These are phyloP conservation scores for Hansenula lynferdii DNA, from an alignment of 1,139 yeast species.

Conservation along the genomic window DNA sequence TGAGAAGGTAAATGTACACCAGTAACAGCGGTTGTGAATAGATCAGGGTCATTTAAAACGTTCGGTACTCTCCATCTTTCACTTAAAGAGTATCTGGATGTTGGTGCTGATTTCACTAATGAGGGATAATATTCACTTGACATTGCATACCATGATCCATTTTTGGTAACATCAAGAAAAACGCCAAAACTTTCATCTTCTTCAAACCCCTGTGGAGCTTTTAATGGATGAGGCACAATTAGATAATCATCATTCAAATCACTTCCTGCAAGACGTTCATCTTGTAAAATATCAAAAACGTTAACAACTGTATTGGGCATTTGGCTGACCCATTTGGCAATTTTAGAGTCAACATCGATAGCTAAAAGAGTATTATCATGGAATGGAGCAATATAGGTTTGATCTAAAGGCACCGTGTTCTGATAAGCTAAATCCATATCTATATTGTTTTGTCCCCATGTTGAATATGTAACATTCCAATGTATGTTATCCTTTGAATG, in stretches of 20 bases:
- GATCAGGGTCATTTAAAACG: constrained; percentile 27
- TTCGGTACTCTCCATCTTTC: constrained; percentile 36
- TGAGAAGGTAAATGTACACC: constrained; percentile 41
- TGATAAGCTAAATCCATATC: constrained; percentile 58
- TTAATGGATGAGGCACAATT: constrained; percentile 62
- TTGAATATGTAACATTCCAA: constrained; percentile 86
- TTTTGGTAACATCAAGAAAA: constrained; percentile 16
- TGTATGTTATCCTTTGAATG: constrained; percentile 62
- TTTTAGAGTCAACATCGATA: constrained; percentile 56
- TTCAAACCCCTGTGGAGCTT: constrained; percentile 28
- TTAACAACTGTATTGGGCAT: constrained; percentile 64
- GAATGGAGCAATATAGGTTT: constrained; percentile 76
- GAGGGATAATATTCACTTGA: constrained; percentile 76
- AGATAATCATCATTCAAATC: constrained; percentile 30
- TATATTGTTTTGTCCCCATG: constrained; percentile 91
- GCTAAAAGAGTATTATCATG: constrained; percentile 71
- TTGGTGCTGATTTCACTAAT: constrained; percentile 73
- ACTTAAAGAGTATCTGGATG: constrained; percentile 50
- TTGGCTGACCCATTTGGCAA: constrained; percentile 74
- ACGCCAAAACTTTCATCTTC: constrained; percentile 22
- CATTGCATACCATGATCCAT: constrained; percentile 71
- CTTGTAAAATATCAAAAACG: constrained; percentile 64
- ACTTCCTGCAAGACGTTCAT: constrained; percentile 21
- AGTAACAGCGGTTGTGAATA: constrained; percentile 32
- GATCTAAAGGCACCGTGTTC: constrained; percentile 57